Conservation (phyloP, 495 filamentous ascomycete species). For the Pseudevernia furfuracea region DNA sequence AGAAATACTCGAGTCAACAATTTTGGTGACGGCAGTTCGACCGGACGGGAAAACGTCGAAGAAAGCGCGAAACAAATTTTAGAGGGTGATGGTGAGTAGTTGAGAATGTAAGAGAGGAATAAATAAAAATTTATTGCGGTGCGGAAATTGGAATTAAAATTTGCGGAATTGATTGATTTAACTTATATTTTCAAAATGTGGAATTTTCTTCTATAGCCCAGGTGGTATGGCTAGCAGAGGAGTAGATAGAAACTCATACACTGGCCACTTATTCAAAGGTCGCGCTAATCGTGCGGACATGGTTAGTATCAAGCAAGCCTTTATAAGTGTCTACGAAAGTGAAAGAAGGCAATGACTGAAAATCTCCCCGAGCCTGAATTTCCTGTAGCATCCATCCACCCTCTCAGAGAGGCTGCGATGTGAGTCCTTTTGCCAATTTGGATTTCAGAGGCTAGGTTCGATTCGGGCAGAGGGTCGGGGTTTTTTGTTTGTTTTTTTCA, state of each 20-base stretch:
- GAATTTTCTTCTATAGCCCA: not conserved
- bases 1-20: not conserved
- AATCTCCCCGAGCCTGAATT: slow-evolving; percentile 7
- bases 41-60: not conserved
- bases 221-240: not conserved
- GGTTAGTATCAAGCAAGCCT: slow-evolving; percentile 6
- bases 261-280: slow-evolving; percentile 3
- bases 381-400: slow-evolving; percentile 3
- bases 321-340: slow-evolving; percentile 1
- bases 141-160: no score
- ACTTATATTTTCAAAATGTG: not conserved
- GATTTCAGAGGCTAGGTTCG: not conserved
- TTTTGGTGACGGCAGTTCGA: not conserved
- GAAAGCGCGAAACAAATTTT: not conserved
- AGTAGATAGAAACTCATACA: not conserved
- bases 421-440: slow-evolving; percentile 3
- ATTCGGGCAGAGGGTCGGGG: not conserved
- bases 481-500: not conserved
- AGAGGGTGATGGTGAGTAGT: not conserved
- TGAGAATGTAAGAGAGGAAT: not conserved
- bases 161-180: no score
- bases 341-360: not conserved
- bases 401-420: slow-evolving; percentile 4
- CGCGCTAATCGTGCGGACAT: slow-evolving; percentile 3
- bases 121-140: not conserved